Base-by-base conservation (phyloP, 805 yeast species). In the Wickerhamomyces canadensis region DNA sequence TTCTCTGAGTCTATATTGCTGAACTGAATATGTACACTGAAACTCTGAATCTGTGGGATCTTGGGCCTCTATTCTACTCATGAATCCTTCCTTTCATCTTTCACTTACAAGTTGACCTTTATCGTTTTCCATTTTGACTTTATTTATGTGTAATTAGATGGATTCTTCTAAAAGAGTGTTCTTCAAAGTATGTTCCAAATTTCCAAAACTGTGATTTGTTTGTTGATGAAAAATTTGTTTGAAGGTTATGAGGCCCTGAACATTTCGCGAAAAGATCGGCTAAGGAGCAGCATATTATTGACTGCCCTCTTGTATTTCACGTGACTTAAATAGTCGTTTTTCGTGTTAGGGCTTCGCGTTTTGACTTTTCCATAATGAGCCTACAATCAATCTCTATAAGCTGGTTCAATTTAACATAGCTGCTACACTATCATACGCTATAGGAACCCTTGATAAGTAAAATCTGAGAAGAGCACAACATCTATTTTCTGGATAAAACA, bases 101-200 rank as follows among this genome's bases (percentile, higher is more conserved):
- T 34, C 58, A 86, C 96, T 73, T 85, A 87, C 97, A 76, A 88
- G 82, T 80, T 88, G 95, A 74, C 98, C 98, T 80, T 86, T 88
- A 73, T 93, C 98, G 98, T 93, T 91, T 84, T 91, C 98, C 98
- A 91, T 91, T 67, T 73, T 87, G 84, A 58, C 65, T 64, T 60
- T 35, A 29, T 44, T 53, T 45, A 41, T 35, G 26, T 26, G 32
- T 25, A n/a, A 4, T 27, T 19, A n/a, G 15, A n/a, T 31, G 19
- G 23, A 31, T 22, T 28, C 23, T 5, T 27, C 10, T 27, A n/a
- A 14, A 27, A 27, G 11, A n/a, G 18, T 7, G 7, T 21, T 21
- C 23, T 21, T 21, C 23, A 21, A 21, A 21, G 24, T 37, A 37
- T 37, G 36, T 30, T 43, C n/a, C n/a, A n/a, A 39, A 21, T 7